Conservation (phyloP, 2,329 filamentous ascomycete species). For the Sporothrix dimorphospora region DNA sequence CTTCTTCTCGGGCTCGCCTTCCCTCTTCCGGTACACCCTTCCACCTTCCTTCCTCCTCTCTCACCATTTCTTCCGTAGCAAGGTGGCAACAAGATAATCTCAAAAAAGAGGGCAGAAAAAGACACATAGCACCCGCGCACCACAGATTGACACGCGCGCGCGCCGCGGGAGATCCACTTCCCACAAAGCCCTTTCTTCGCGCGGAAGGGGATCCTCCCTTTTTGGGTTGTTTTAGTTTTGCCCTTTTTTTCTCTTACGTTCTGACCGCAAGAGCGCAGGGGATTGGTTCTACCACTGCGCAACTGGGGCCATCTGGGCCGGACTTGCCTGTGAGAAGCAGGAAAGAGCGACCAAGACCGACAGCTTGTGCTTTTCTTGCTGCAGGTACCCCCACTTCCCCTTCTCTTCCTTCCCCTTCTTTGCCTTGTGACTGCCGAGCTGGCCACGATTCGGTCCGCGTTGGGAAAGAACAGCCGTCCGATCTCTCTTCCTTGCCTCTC, state of each 20-base stretch:
- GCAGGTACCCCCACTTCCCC: slow-evolving; percentile 11
- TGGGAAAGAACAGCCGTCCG: slow-evolving; percentile 22
- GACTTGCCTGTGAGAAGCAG: slow-evolving; percentile 15
- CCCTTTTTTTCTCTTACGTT: background rate
- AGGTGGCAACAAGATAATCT: background rate
- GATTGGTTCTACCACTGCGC: background rate
- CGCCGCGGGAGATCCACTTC: slow-evolving; percentile 21
- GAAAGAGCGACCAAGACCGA: background rate
- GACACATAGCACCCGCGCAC: background rate
- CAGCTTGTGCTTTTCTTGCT: slow-evolving; percentile 9
- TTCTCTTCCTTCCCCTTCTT: background rate
- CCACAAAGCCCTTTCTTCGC: slow-evolving; percentile 14
- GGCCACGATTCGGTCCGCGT: slow-evolving; percentile 25
- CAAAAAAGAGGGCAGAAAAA: slow-evolving; percentile 10
- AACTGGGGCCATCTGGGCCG: slow-evolving; percentile 17
- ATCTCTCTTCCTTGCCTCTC: background rate
- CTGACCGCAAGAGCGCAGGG: background rate
- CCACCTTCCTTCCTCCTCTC: background rate
- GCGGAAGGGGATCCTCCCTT: slow-evolving; percentile 9
- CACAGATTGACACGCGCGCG: slow-evolving; percentile 18
- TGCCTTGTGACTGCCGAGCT: slow-evolving; percentile 28
- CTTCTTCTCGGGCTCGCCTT: background rate
- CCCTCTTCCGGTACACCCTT: background rate
- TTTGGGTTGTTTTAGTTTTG: slow-evolving; percentile 8
- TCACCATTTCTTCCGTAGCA: background rate